These are phyloP conservation scores for Fraxinus xanthoxyloides DNA, from an alignment of 305 asterid species.

Conservation along the genomic window DNA sequence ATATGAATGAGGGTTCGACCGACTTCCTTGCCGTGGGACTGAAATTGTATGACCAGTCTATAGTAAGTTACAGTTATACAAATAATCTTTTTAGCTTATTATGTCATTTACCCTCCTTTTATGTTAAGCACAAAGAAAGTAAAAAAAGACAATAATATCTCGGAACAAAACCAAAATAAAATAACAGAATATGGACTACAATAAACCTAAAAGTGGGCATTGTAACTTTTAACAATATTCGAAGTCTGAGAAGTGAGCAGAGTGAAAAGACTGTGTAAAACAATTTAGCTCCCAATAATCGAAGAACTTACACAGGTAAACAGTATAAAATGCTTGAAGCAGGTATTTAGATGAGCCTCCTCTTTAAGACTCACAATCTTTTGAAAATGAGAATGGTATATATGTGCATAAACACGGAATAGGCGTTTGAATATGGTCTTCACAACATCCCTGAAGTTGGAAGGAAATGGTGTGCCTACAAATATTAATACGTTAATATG, in stretches of 20 bases:
- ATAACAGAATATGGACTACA: background rate
- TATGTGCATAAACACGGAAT: conserved; percentile 96
- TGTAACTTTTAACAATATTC: background rate
- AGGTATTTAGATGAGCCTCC: conserved; percentile 96
- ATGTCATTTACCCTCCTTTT: background rate
- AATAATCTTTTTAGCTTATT: background rate
- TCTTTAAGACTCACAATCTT: conserved; percentile 94
- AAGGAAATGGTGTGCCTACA: conserved; percentile 87
- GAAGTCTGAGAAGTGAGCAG: background rate
- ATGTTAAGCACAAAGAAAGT: background rate
- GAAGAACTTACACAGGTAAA: conserved; percentile 71
- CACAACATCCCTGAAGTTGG: conserved; percentile 91
- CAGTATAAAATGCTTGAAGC: conserved; percentile 94
- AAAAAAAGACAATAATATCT: background rate
- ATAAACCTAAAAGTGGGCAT: background rate
- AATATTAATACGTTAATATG: conserved; percentile 20
- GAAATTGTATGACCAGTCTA: background rate
- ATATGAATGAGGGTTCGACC: background rate
- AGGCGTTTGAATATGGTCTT: conserved; percentile 94
- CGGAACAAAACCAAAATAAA: background rate
- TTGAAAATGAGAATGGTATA: conserved; percentile 92
- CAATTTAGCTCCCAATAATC: background rate
- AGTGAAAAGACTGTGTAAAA: background rate
- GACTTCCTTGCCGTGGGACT: background rate
- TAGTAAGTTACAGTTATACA: background rate